Conservation (phyloP, 768 basidiomycete species). For the Trametes gibbosa region DNA sequence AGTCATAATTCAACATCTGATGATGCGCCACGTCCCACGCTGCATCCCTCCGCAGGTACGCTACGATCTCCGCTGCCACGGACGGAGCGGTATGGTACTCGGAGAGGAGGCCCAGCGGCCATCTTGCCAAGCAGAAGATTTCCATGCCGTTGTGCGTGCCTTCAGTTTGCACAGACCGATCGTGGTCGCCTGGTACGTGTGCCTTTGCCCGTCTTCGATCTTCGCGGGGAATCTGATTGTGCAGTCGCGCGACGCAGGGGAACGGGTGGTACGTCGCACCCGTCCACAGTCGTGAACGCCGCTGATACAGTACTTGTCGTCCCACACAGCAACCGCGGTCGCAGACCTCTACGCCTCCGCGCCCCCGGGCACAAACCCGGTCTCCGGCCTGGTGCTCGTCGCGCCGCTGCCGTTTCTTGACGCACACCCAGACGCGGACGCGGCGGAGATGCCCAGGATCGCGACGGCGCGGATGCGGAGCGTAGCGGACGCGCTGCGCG, state of each 20-base stretch:
- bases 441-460: background rate
- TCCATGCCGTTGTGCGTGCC: constrained; percentile 17
- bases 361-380: background rate
- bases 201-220: background rate
- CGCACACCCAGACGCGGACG: background rate
- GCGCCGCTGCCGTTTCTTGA: constrained; percentile 18
- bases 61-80: constrained; percentile 27
- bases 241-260: background rate
- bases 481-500: constrained; percentile 7
- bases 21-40: background rate
- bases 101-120: constrained; percentile 14
- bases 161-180: constrained; percentile 23
- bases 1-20: background rate
- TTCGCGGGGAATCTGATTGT: background rate
- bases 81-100: constrained; percentile 17
- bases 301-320: background rate
- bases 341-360: constrained; percentile 19
- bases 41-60: constrained; percentile 16
- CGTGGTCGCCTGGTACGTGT: constrained; percentile 23
- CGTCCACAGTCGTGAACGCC: background rate
- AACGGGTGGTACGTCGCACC: constrained; percentile 3
- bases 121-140: constrained; percentile 22
- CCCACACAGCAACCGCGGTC: constrained; percentile 17
- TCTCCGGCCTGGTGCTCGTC: constrained; percentile 21
- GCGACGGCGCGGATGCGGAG: constrained; percentile 12